A percentile compares a stretch with the other conserved stretches of the same genome.
These are phyloP conservation scores for Pseudopithomyces chartarum DNA, from an alignment of 2,329 filamentous ascomycete genomes.

Conservation along the genomic window DNA sequence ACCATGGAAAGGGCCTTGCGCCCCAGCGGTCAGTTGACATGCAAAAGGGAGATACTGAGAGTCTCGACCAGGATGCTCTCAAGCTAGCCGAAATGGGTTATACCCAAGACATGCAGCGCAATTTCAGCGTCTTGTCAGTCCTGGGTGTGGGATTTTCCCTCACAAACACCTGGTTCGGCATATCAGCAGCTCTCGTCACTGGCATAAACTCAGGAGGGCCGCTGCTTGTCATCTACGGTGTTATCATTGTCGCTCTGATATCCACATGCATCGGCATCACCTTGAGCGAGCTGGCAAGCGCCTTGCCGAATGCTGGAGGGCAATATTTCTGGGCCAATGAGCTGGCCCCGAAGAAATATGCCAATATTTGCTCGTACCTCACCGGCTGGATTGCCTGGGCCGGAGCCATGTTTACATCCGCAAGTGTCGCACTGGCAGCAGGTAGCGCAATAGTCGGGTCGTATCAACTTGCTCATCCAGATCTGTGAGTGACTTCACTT, in stretches of 20 bases:
- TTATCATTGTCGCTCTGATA: constrained; percentile 53
- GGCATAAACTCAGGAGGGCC: constrained; percentile 58
- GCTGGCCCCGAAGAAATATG: constrained; percentile 52
- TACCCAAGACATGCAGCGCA: constrained; percentile 53
- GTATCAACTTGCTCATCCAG: constrained; percentile 58
- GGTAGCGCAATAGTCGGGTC: constrained; percentile 57
- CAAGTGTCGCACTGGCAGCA: constrained; percentile 57
- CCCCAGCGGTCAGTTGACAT: constrained; percentile 15
- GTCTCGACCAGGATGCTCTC: constrained; percentile 46
- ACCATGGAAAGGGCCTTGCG: constrained; percentile 19
- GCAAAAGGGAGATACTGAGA: constrained; percentile 10
- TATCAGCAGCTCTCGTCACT: constrained; percentile 55
- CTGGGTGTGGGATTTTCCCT: constrained; percentile 58
- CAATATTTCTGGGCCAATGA: constrained; percentile 59
- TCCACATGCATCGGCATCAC: constrained; percentile 53
- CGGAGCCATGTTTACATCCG: constrained; percentile 60
- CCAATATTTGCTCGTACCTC: constrained; percentile 53
- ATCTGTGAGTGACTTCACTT: constrained; percentile 50
- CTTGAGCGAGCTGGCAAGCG: constrained; percentile 54
- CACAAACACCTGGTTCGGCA: constrained; percentile 59
- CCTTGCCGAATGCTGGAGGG: constrained; percentile 57
- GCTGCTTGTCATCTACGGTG: constrained; percentile 55
- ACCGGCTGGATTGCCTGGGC: constrained; percentile 60
- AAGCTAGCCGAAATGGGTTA: constrained; percentile 57
- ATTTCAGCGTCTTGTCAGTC: constrained; percentile 56